Percentiles rank a stretch among this genome's conserved stretches.
Evolutionary conservation across 192 early-diverging fungal species (phyloP).

Genomic region (Coemansia sp.): DNA sequence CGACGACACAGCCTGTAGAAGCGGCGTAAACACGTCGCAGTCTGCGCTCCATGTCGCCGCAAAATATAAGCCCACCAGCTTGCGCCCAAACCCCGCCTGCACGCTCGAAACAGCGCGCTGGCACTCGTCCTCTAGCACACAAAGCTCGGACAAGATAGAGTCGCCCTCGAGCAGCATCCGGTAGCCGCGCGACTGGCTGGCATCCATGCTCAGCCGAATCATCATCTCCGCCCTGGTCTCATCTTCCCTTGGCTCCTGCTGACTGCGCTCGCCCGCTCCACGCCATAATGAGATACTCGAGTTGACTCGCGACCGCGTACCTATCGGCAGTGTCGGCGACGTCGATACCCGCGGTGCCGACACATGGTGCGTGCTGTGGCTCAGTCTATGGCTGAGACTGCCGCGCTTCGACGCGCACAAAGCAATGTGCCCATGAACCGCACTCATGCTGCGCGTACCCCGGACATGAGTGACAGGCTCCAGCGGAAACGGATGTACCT

Average conservation of each 20-base stretch:
- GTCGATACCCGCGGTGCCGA: constrained; percentile 12
- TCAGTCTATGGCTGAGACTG: constrained; percentile 40
- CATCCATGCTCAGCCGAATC: constrained; percentile 54
- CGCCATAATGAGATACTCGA: constrained; percentile 37
- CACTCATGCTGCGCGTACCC: constrained; percentile 50
- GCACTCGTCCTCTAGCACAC: constrained; percentile 46
- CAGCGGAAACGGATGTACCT: constrained; percentile 2
- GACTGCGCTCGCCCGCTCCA: constrained; percentile 8
- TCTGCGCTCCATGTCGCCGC: constrained; percentile 57
- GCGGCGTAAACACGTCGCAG: constrained; percentile 54
- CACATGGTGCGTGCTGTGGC: constrained; percentile 34
- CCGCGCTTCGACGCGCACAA: constrained; percentile 35
- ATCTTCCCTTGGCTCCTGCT: constrained; percentile 10
- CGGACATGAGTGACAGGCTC: constrained; percentile 24
- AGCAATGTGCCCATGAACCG: constrained; percentile 36
- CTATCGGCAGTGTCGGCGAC: constrained; percentile 46
- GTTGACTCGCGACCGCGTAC: constrained; percentile 40
- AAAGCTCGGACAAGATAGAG: constrained; percentile 41
- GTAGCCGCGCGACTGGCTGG: constrained; percentile 50
- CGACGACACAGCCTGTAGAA: constrained; percentile 32
- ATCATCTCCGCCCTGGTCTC: constrained; percentile 38
- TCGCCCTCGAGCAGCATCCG: constrained; percentile 48
- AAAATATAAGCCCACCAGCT: constrained; percentile 48
- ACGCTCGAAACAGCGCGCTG: constrained; percentile 36
- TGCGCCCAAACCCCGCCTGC: constrained; percentile 32